Evolutionary conservation across 2,329 filamentous ascomycete species (phyloP).

Genomic region (Paecilomyces variotii): DNA sequence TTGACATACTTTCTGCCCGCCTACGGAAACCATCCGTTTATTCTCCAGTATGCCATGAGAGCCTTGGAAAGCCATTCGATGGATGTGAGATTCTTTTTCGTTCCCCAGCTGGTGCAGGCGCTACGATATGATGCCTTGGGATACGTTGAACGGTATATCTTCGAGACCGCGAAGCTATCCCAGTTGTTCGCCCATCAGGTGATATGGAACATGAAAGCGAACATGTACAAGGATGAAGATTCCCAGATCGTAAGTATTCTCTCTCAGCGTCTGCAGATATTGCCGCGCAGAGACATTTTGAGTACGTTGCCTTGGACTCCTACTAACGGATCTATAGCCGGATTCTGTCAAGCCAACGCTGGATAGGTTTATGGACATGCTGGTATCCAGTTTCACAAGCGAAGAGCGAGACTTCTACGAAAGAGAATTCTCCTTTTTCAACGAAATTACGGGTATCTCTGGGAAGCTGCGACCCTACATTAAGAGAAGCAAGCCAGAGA

Average conservation of each 20-base stretch:
- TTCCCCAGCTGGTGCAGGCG: conserved; percentile 94
- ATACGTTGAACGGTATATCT: conserved; percentile 92
- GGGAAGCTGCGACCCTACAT: conserved; percentile 93
- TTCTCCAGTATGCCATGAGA: conserved; percentile 95
- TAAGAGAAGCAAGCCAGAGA: conserved; percentile 85
- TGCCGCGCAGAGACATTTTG: neutral
- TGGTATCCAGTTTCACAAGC: conserved; percentile 72
- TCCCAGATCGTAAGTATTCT: conserved; percentile 59
- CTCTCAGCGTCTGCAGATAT: conserved; percentile 4
- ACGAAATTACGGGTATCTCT: conserved; percentile 90
- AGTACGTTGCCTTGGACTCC: conserved; percentile 4
- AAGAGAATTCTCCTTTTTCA: conserved; percentile 95
- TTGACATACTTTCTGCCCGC: conserved; percentile 88
- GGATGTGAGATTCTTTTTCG: conserved; percentile 98
- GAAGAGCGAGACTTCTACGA: conserved; percentile 83
- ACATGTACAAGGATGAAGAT: conserved; percentile 95
- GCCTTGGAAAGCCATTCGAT: conserved; percentile 88
- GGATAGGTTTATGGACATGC: conserved; percentile 77
- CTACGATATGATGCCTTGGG: conserved; percentile 87
- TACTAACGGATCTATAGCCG: conserved; percentile 44
- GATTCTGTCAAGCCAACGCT: conserved; percentile 90
- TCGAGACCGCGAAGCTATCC: conserved; percentile 96
- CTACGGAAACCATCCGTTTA: conserved; percentile 83
- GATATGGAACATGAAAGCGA: conserved; percentile 99
- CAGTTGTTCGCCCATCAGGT: conserved; percentile 98